Evolutionary conservation across 2,329 filamentous ascomycete genomes (phyloP).

Genomic region (Verticillium nubilum): DNA sequence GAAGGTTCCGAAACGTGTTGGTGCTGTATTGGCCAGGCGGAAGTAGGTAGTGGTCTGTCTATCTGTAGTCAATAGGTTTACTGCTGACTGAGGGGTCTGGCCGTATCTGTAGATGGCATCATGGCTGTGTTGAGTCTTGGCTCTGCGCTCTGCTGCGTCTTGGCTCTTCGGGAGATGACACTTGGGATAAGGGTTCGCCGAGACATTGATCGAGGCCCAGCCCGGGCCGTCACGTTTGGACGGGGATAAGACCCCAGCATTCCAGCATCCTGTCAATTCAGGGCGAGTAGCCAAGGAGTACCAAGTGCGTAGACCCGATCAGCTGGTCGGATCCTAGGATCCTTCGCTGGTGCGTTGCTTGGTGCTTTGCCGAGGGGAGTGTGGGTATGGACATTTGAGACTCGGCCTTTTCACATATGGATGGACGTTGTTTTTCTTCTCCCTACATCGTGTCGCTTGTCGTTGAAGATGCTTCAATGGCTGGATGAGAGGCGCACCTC

Average conservation of each 20-base stretch:
- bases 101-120: no score
- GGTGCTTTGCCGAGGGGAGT: background rate
- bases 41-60: no score
- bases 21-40: background rate
- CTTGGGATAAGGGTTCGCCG: background rate
- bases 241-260: background rate
- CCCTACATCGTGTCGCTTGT: no score
- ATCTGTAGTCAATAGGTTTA: no score
- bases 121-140: background rate
- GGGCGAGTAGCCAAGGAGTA: background rate
- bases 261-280: background rate
- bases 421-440: no score
- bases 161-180: background rate
- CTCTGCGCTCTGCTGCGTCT: background rate
- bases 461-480: no score
- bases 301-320: background rate
- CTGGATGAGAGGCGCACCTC: no score
- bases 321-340: background rate
- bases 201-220: background rate
- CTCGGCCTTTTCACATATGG: no score
- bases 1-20: background rate
- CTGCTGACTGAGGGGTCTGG: no score
- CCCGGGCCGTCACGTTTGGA: background rate
- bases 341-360: no score
- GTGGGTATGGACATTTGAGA: background rate